Evolutionary conservation across 805 yeast species (phyloP).

Genomic region (Brettanomyces bruxellensis): DNA sequence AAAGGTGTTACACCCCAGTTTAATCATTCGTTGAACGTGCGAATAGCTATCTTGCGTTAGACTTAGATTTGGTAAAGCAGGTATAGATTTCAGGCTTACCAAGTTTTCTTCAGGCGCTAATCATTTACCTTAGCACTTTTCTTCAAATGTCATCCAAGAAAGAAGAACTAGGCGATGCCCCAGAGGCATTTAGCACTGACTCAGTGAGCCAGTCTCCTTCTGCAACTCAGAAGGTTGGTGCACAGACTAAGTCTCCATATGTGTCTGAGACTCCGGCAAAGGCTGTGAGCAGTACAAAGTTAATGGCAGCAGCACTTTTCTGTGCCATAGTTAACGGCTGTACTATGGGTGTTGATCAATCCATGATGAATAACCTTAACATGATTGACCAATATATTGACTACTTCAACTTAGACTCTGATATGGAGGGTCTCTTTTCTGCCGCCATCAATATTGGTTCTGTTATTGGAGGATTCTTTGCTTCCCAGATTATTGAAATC

Average conservation of each 20-base stretch:
- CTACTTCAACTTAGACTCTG: conserved; percentile 16
- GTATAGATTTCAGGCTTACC: no score
- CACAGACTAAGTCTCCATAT: not conserved
- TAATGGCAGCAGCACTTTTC: conserved; percentile 15
- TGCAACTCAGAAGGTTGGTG: not conserved
- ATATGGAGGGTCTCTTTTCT: conserved; percentile 18
- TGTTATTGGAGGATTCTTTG: conserved; percentile 20
- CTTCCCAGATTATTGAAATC: conserved; percentile 15
- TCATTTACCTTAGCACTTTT: no score
- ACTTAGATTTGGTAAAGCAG: no score
- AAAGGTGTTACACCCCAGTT: no score
- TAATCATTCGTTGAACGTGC: no score
- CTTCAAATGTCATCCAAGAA: no score
- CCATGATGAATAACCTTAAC: conserved; percentile 20
- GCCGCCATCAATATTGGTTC: conserved; percentile 21
- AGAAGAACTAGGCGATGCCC: no score
- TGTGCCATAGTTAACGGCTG: conserved; percentile 19
- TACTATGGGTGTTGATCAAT: conserved; percentile 21
- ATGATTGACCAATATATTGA: conserved; percentile 17
- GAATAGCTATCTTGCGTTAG: no score
- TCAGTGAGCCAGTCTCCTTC: no score
- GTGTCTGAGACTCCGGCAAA: not conserved
- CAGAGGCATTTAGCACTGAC: no score
- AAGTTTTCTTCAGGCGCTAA: no score
- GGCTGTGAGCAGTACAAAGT: conserved; percentile 9